Evolutionary conservation across 495 filamentous ascomycete species (phyloP), one percentile per base, ranked within the genome.

Genomic region (Tuber microsphaerosporum): DNA sequence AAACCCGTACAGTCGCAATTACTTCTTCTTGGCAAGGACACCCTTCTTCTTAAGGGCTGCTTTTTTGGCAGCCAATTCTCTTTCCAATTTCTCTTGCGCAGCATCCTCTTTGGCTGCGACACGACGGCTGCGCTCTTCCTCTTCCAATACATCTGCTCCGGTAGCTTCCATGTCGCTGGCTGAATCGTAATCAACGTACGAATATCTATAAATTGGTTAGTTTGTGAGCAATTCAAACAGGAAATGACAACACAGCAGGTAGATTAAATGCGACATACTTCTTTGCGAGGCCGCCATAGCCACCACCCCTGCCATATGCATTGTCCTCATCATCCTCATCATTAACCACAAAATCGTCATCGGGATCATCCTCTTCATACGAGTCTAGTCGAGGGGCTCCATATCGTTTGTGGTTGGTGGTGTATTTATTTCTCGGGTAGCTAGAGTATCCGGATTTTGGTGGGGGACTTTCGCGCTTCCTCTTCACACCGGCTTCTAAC

Each of bases 81-180:
- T 76, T 70, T 83, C 81, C 26, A 79, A 73, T 72, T 75, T 83
- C 69, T 81, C 81, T 70, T 83, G 76, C 65, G 82, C 81, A 10
- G 84, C 81, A 73, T 90, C 89, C 81, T 90, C 89, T 46, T 84
- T 84, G 19, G 85, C 81, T 14, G 88, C 89, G 22, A 82, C 77
- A 22, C 77, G 73, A 48, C 86, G 85, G 12, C 89, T 88, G 41
- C 82, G 75, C 69, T 85, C 85, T 76, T 90, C 89, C 79, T 90
- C 89, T 45, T 87, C 85, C 48, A 90, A 86, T 22, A 90, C 88
- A 72, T 90, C 89, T 26, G 86, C 85, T 17, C 88, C 72, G 2
- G 88, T 88, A 8, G 89, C 89, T 80, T 90, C 89, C 89, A 90
- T 90, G 77, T 90, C 89, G 26, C 86, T 87, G 44, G 87, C 87